Base-by-base conservation (phyloP, 2,329 filamentous ascomycete species). In the Pseudogymnoascus sp. region DNA sequence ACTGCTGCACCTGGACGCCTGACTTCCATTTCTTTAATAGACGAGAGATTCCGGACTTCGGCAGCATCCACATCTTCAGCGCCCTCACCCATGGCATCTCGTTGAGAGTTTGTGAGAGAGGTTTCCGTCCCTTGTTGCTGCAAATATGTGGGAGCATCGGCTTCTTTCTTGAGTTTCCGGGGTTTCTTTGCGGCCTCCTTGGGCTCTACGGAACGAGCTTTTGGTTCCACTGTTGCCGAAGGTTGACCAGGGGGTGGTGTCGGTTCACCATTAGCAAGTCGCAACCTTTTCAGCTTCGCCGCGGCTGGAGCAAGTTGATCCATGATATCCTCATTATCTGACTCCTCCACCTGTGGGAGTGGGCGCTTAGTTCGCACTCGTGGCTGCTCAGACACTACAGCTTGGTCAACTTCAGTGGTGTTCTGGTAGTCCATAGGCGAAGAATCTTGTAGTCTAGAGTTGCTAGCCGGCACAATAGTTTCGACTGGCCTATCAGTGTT, bases 1-100 rank as follows among this genome's bases (percentile, higher is more conserved):
- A 68, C 74, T 62, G 68, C 73, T 31, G 68, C 63, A 62, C 70
- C 66, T 61, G 69, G 69, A 66, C 71, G 63, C 23, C 79, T 82
- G 0, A 97, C 73, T 7, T 89, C 81, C 76, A 96, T 90, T 66
- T 89, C 84, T 71, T 95, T 90, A 1, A 96, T 82, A 14, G 92
- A 84, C 2, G 89, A 89, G 2, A 96, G 78, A 12, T 87, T 85
- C 25, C 87, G 86, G 65, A 96, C 87, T 44, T 88, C 83, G 1
- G 85, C 82, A 31, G 96, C 82, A 65, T 93, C 87, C 62, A 93
- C 78, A 81, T 84, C 65, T 88, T 84, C 79, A 89, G 44, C 70
- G 82, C 67, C 76, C 79, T 69, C 74, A 56, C 81, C 86, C 59
- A 79, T 75, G 28, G 81, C 79, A 65, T 83, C 81, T 12, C 79